Base-by-base conservation (phyloP, 2,329 filamentous ascomycete species). In the Hansfordia pulvinata region DNA sequence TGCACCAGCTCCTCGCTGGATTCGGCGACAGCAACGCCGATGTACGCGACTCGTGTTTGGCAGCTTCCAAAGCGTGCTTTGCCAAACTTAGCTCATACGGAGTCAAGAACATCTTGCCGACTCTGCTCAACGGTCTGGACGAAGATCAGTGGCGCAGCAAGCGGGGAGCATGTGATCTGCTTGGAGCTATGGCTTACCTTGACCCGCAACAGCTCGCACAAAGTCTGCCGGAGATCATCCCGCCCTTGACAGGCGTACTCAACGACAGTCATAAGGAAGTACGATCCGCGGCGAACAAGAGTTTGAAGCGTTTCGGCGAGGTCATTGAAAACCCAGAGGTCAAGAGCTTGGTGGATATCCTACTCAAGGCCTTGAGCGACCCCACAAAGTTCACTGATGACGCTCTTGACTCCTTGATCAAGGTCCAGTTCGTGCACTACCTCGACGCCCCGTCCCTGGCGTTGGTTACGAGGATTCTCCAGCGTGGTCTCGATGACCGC, bases 211-310 rank as follows among this genome's bases (percentile, higher is more conserved):
- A 98, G 50, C 69, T 98, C 11, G 85, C 90, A 2, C 69, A 79
- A 40, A 96, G 86, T 49, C 60, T 98, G 42, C 90, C 90, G 3
- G 86, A 93, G 30, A 98, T 98, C 40, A 98, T 98, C 39, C 90
- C 92, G 15, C 88, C 92, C 10, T 64, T 98, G 30, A 96, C 92
- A 2, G 76, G 79, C 23, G 90, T 96, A 4, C 61, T 98, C 31
- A 98, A 93, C 40, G 90, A 98, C 58, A 94, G 83, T 43, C 90
- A 98, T 58, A 98, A 98, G 53, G 90, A 98, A 56, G 90, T 98
- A 17, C 74, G 90, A 33, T 63, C 74, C 23, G 86, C 84, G 13
- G 90, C 90, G 6, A 98, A 98, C 54, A 77, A 88, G 54, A 93
- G 85, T 57, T 64, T 98, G 57, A 93, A 98, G 58, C 79, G 90